A percentile compares a stretch with the other conserved stretches of the same genome.
These are phyloP conservation scores for Agastache rugosa DNA, from an alignment of 257 asterid species.

Conservation along the genomic window DNA sequence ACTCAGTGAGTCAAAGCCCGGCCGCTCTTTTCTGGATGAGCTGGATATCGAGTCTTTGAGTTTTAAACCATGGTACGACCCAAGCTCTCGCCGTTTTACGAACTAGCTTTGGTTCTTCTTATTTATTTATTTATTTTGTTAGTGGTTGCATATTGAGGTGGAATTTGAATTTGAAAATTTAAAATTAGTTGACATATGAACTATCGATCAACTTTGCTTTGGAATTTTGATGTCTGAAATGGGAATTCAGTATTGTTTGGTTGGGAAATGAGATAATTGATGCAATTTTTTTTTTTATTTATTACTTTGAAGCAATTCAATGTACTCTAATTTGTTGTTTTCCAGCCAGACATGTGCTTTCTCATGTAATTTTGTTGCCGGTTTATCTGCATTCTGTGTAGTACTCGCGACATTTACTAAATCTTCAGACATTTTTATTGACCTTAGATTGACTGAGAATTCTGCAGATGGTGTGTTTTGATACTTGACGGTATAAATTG, in stretches of 20 bases:
- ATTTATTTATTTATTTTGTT: too few relatives aligned
- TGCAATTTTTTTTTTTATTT: not conserved
- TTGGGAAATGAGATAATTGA: conserved; percentile 8
- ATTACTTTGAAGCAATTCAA: conserved; percentile 25
- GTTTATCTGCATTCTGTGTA: not conserved
- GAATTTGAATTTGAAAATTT: conserved; percentile 15
- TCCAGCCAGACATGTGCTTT: not conserved
- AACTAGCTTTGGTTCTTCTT: conserved; percentile 44
- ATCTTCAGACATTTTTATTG: not conserved
- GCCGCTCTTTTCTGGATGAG: conserved; percentile 52
- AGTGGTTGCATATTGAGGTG: not conserved
- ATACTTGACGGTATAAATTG: not conserved
- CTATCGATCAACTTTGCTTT: not conserved
- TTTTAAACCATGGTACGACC: conserved; percentile 63
- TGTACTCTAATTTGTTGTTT: not conserved
- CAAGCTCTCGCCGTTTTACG: conserved; percentile 30
- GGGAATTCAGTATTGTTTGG: conserved; percentile 7
- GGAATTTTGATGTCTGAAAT: not conserved
- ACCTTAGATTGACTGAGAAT: conserved; percentile 2
- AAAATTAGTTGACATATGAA: conserved; percentile 6
- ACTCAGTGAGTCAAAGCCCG: conserved; percentile 53
- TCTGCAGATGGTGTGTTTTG: not conserved
- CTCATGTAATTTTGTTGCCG: not conserved
- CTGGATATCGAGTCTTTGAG: conserved; percentile 53
- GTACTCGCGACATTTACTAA: not conserved